Evolutionary conservation across 2,329 filamentous ascomycete genomes (phyloP).

Genomic region (Pseudocercospora macadamiae): DNA sequence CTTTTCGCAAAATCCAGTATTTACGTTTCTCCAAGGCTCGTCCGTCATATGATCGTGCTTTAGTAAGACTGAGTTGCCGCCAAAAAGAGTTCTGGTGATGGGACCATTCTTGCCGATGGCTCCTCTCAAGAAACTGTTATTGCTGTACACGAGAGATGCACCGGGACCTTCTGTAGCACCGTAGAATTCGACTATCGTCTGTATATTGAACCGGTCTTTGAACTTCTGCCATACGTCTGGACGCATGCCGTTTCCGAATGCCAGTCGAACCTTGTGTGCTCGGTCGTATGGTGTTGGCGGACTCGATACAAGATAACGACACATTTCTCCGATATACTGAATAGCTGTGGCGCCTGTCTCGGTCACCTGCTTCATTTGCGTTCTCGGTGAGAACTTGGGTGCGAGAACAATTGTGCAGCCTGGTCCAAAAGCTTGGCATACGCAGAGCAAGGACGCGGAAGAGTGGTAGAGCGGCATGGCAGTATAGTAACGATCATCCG

Average conservation of each 20-base stretch:
- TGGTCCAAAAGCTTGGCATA: conserved; percentile 56
- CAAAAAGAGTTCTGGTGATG: conserved; percentile 60
- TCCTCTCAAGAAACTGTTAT: conserved; percentile 73
- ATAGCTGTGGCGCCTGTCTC: conserved; percentile 71
- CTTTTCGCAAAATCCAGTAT: conserved; percentile 68
- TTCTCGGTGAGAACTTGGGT: conserved; percentile 74
- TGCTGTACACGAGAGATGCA: conserved; percentile 71
- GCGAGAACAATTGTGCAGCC: conserved; percentile 72
- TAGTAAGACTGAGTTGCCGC: conserved; percentile 60
- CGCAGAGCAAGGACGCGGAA: conserved; percentile 72
- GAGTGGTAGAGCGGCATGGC: conserved; percentile 90
- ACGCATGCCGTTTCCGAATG: conserved; percentile 82
- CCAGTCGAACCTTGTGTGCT: conserved; percentile 71
- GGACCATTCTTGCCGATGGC: conserved; percentile 75
- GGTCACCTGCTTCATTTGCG: conserved; percentile 78
- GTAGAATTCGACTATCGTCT: conserved; percentile 43
- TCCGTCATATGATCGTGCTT: conserved; percentile 73
- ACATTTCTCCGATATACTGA: conserved; percentile 87
- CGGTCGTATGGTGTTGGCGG: conserved; percentile 68
- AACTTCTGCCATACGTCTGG: conserved; percentile 80
- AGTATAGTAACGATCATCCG: conserved; percentile 79
- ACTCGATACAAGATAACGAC: conserved; percentile 75
- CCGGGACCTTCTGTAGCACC: conserved; percentile 57
- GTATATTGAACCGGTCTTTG: conserved; percentile 67
- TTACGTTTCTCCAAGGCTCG: conserved; percentile 66